A percentile compares a stretch with the other conserved stretches of the same genome.
Evolutionary conservation across 1,284 basidiomycete species (phyloP).

Genomic region (Nidula niveotomentosa): DNA sequence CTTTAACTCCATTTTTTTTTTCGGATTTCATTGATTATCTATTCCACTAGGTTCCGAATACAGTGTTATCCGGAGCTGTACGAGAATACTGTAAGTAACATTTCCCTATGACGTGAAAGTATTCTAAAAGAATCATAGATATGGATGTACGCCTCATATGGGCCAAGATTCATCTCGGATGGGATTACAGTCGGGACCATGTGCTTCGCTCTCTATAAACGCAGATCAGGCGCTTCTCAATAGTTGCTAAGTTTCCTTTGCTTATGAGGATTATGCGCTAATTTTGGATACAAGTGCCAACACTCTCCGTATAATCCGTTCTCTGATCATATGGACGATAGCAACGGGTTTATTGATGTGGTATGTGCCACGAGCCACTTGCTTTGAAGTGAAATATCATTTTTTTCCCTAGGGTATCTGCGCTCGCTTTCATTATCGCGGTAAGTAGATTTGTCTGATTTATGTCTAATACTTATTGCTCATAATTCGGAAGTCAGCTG

Average conservation of each 20-base stretch:
- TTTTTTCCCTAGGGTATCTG: background rate
- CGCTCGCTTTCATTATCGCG: background rate
- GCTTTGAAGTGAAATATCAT: background rate
- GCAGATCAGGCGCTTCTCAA: background rate
- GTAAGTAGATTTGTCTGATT: background rate
- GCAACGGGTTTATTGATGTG: background rate
- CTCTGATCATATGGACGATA: background rate
- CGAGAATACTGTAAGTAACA: background rate
- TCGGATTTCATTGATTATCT: too few relatives aligned
- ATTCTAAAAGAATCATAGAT: background rate
- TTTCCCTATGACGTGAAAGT: background rate
- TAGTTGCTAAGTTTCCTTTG: background rate
- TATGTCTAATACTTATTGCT: background rate
- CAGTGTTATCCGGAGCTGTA: background rate
- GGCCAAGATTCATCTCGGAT: background rate
- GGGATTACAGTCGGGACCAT: background rate
- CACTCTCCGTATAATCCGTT: background rate
- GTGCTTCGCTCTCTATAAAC: background rate
- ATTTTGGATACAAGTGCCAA: background rate
- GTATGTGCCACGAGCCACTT: background rate
- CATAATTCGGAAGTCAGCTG: background rate
- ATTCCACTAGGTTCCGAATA: background rate
- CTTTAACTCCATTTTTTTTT: too few relatives aligned
- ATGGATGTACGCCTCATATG: background rate
- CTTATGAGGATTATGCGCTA: background rate